phyloP scores from a whole-genome alignment of 768 basidiomycete genomes.

The Hericium coralloides region DNA sequence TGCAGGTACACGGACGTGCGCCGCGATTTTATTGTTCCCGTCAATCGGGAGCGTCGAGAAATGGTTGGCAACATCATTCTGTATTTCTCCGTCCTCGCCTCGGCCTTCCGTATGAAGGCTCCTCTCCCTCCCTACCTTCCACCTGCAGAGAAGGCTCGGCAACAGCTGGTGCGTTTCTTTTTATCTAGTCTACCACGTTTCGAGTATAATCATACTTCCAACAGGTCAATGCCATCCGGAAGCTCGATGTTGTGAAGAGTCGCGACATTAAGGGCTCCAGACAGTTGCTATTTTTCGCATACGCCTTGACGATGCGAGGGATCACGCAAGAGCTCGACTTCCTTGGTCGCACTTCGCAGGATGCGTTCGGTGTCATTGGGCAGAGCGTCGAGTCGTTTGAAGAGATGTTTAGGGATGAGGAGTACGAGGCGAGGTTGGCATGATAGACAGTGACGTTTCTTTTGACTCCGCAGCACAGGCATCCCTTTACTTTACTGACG shows the following conservation, averaged over 20 bases:
- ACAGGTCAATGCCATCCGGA: constrained; percentile 75
- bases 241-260: constrained; percentile 81
- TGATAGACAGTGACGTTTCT: not conserved
- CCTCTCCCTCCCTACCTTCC: constrained; percentile 96
- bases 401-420: constrained; percentile 44
- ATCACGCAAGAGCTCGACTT: constrained; percentile 84
- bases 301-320: constrained; percentile 89
- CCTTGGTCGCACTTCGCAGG: constrained; percentile 74
- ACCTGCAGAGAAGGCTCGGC: constrained; percentile 79
- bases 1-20: constrained; percentile 40
- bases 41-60: constrained; percentile 81
- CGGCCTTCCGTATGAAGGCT: constrained; percentile 76
- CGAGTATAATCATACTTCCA: not conserved
- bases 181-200: not conserved
- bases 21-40: constrained; percentile 83
- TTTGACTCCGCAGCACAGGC: not conserved
- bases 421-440: not conserved
- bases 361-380: constrained; percentile 89
- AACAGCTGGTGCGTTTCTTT: constrained; percentile 49
- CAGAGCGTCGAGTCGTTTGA: constrained; percentile 79
- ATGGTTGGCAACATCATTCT: constrained; percentile 95
- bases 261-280: constrained; percentile 74
- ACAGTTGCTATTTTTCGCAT: constrained; percentile 89
- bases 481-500: not conserved
- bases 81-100: constrained; percentile 72